Evolutionary conservation across 768 basidiomycete genomes (phyloP).

Genomic region (Lentinula sp.): DNA sequence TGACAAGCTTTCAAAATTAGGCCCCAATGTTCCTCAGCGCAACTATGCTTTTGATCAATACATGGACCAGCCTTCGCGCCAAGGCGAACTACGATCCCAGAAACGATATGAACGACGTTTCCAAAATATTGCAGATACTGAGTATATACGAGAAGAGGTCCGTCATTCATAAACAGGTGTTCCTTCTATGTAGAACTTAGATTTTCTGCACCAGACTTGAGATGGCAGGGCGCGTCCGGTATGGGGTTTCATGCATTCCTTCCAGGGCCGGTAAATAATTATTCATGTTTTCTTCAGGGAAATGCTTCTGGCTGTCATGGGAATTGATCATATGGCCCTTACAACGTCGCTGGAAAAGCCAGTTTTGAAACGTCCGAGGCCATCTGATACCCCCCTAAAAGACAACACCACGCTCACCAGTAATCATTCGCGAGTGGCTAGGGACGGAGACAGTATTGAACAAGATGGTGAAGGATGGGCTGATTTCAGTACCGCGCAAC

Average conservation of each 20-base stretch:
- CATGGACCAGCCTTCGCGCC: constrained; percentile 21
- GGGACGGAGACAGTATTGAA: neutral
- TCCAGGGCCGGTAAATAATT: neutral
- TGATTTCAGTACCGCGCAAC: neutral
- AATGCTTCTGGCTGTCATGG: neutral
- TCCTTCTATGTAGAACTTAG: too few relatives aligned
- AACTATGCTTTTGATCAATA: constrained; percentile 34
- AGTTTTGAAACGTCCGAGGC: neutral
- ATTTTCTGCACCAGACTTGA: neutral
- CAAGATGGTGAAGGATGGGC: neutral
- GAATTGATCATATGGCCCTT: neutral
- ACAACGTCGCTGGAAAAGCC: neutral
- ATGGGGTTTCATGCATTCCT: neutral
- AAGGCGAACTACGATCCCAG: neutral
- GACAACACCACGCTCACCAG: neutral
- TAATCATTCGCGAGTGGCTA: neutral
- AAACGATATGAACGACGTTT: neutral
- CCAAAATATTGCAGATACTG: neutral
- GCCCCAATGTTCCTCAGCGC: constrained; percentile 25
- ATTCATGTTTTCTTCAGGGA: neutral
- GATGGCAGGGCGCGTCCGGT: neutral
- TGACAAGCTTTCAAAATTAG: constrained; percentile 4
- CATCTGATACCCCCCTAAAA: neutral
- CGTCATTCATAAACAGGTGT: neutral
- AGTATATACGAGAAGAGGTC: neutral